These are phyloP conservation scores for Trypanosoma cruzi DNA, from an alignment of 208 protist species.

Conservation along the genomic window DNA sequence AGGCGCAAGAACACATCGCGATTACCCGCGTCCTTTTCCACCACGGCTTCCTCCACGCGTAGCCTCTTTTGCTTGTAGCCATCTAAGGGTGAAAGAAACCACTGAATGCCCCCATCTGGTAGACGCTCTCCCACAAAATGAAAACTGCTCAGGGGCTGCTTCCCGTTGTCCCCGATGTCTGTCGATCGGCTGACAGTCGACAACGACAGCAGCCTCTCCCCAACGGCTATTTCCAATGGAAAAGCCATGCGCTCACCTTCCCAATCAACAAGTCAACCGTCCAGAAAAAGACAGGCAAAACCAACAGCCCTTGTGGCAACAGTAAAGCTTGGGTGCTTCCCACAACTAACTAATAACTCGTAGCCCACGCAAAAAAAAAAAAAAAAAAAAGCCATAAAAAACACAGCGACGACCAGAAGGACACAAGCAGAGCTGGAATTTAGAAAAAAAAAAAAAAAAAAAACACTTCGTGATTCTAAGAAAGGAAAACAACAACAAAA, in stretches of 20 bases:
- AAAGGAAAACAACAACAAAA: too few relatives aligned
- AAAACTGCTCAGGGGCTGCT: slow-evolving; percentile 35
- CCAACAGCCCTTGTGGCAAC: not conserved
- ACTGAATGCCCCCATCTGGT: slow-evolving; percentile 23
- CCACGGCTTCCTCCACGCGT: slow-evolving; percentile 66
- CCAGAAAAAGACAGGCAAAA: not conserved
- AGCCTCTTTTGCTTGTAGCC: slow-evolving; percentile 67
- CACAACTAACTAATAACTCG: too few relatives aligned
- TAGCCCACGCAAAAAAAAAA: too few relatives aligned
- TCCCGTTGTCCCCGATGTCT: not conserved
- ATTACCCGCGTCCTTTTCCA: slow-evolving; percentile 32
- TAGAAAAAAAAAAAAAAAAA: too few relatives aligned
- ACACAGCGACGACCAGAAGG: too few relatives aligned
- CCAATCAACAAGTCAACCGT: not conserved
- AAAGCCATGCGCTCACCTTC: slow-evolving; percentile 2
- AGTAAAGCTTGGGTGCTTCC: too few relatives aligned
- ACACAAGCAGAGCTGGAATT: too few relatives aligned
- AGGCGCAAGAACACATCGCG: slow-evolving; percentile 49
- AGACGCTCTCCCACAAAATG: slow-evolving; percentile 66
- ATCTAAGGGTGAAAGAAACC: slow-evolving; percentile 76
- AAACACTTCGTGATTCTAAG: too few relatives aligned
- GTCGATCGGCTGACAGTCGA: slow-evolving; percentile 1
- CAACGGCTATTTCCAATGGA: slow-evolving; percentile 10
- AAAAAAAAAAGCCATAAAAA: too few relatives aligned
- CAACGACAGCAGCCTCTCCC: not conserved